Percentiles rank a stretch among this genome's conserved stretches.
Conservation (phyloP, 192 early-diverging fungal genomes). For the Coemansia asiatica region DNA sequence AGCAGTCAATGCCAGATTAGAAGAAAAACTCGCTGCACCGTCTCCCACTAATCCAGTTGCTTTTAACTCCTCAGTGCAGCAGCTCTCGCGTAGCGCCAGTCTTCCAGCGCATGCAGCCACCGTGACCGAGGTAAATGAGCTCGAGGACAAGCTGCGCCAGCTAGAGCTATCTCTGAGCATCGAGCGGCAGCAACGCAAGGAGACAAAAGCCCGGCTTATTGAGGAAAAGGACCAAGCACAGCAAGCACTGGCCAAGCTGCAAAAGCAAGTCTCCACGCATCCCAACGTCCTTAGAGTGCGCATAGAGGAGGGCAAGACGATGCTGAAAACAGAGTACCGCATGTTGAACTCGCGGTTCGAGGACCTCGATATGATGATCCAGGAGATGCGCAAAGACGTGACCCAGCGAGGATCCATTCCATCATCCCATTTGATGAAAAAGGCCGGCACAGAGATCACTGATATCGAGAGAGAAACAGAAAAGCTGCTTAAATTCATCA, state of each 20-base stretch:
- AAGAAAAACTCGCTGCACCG: background rate
- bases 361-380: conserved; percentile 66
- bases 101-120: conserved; percentile 8
- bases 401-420: conserved; percentile 67
- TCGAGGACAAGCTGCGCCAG: conserved; percentile 13
- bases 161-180: conserved; percentile 29
- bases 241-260: conserved; percentile 38
- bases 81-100: conserved; percentile 27
- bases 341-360: conserved; percentile 59
- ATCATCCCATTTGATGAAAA: conserved; percentile 55
- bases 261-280: conserved; percentile 42
- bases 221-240: conserved; percentile 13
- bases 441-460: conserved; percentile 57
- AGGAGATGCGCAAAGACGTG: conserved; percentile 73
- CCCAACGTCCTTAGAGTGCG: conserved; percentile 48
- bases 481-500: conserved; percentile 61
- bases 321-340: conserved; percentile 53
- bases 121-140: conserved; percentile 6
- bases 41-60: background rate
- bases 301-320: conserved; percentile 60
- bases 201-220: background rate
- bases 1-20: background rate
- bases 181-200: conserved; percentile 31
- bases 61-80: conserved; percentile 6
- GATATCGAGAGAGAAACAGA: conserved; percentile 56